Evolutionary conservation across 148 eudicot genomes (phyloP).

Genomic region (Dysphania ambrosioides): DNA sequence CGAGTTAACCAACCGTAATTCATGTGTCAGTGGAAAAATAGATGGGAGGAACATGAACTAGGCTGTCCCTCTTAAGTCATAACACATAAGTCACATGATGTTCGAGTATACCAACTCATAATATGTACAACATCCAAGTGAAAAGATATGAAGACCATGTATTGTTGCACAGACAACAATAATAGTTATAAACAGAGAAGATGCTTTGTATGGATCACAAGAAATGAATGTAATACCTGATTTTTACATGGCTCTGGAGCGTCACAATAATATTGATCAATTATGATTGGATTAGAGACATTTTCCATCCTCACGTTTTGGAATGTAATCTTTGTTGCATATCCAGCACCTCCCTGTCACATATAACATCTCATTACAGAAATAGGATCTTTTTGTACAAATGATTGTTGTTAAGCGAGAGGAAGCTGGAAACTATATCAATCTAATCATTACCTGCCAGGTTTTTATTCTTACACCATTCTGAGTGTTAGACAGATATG

Average conservation of each 20-base stretch:
- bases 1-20: not conserved
- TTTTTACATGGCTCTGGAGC: conserved; percentile 53
- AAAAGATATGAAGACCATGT: not conserved
- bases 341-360: conserved; percentile 85
- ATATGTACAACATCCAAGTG: not conserved
- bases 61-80: not conserved
- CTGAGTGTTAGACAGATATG: conserved; percentile 56
- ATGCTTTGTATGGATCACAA: not conserved
- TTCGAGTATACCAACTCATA: not conserved
- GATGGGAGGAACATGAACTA: not conserved
- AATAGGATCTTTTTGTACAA: no score
- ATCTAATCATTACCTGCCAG: conserved; percentile 70
- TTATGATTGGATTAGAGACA: conserved; percentile 84
- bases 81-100: no score
- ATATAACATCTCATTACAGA: not conserved
- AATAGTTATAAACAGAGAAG: no score
- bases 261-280: conserved; percentile 91
- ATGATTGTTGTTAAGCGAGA: not conserved
- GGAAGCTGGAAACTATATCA: not conserved
- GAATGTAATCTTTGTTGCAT: conserved; percentile 55
- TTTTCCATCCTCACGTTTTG: conserved; percentile 65
- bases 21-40: not conserved
- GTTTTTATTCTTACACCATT: conserved; percentile 92
- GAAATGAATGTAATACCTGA: conserved; percentile 45
- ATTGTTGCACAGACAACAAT: no score